Conservation (phyloP, 331 rosid species). For the Spiraea crenata region DNA sequence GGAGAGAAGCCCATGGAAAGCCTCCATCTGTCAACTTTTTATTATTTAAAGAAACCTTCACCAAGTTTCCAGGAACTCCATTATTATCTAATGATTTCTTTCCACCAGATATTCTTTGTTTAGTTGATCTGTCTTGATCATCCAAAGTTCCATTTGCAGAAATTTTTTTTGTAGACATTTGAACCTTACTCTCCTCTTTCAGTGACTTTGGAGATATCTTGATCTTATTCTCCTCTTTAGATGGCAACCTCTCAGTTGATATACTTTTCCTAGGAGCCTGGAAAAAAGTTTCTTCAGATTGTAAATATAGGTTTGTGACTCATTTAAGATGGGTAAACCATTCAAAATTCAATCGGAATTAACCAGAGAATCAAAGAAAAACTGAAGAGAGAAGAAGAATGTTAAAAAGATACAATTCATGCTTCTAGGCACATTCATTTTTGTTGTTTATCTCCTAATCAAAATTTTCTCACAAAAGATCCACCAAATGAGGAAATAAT, state of each 20-base stretch:
- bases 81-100: conserved; percentile 59
- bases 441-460: conserved; percentile 1
- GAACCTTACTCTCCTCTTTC: conserved; percentile 60
- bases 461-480: not conserved
- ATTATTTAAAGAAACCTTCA: conserved; percentile 57
- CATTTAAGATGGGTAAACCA: not conserved
- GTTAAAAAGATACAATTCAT: conserved; percentile 1
- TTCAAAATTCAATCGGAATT: not conserved
- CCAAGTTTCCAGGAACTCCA: conserved; percentile 68
- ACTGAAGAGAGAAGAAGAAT: not conserved
- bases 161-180: conserved; percentile 46
- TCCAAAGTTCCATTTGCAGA: conserved; percentile 45
- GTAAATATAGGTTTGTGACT: conserved; percentile 13
- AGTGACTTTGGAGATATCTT: conserved; percentile 40
- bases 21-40: conserved; percentile 63
- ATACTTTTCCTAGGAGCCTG: conserved; percentile 71
- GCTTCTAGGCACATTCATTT: not conserved
- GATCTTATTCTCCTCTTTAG: conserved; percentile 61
- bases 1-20: conserved; percentile 79
- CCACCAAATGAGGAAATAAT: conserved; percentile 1
- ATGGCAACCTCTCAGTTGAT: conserved; percentile 43
- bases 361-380: not conserved
- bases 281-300: conserved; percentile 10
- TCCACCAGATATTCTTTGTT: conserved; percentile 49
- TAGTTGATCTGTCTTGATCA: conserved; percentile 52